Conservation (phyloP, 2,329 filamentous ascomycete genomes). For the Graphilbum fragrans region DNA sequence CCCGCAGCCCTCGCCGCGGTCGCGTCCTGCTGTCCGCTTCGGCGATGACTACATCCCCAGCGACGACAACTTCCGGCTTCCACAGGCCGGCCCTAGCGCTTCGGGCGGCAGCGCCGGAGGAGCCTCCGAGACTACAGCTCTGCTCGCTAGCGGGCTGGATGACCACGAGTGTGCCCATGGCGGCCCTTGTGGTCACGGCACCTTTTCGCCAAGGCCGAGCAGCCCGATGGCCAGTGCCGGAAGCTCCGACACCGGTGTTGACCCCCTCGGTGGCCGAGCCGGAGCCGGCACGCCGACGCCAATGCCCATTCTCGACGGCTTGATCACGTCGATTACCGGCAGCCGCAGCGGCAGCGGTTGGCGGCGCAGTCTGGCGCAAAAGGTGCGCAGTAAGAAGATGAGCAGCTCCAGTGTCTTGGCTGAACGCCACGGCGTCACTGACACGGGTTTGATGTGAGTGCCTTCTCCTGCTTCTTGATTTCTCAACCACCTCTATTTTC, state of each 20-base stretch:
- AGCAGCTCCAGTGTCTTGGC: slow-evolving; percentile 62
- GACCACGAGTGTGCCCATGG: slow-evolving; percentile 27
- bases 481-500: no score
- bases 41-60: slow-evolving; percentile 9
- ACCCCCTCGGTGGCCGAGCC: no score
- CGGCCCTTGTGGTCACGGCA: slow-evolving; percentile 56
- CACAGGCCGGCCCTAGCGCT: slow-evolving; percentile 6
- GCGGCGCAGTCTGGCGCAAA: slow-evolving; percentile 32
- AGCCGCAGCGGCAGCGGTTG: slow-evolving; percentile 25
- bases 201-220: slow-evolving; percentile 57
- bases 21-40: slow-evolving; percentile 7
- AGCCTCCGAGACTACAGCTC: slow-evolving; percentile 34
- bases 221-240: slow-evolving; percentile 28
- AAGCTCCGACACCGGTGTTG: slow-evolving; percentile 13
- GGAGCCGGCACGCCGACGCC: slow-evolving; percentile 4
- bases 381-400: slow-evolving; percentile 42
- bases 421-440: slow-evolving; percentile 59
- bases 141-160: slow-evolving; percentile 26
- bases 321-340: slow-evolving; percentile 22
- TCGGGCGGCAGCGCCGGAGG: slow-evolving; percentile 12
- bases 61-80: slow-evolving; percentile 6
- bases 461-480: no score
- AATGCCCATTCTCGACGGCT: slow-evolving; percentile 24
- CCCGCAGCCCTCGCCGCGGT: slow-evolving; percentile 7
- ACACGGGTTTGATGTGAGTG: slow-evolving; percentile 59